Conservation (phyloP, 768 basidiomycete species). For the Boletus rubescentipes region DNA sequence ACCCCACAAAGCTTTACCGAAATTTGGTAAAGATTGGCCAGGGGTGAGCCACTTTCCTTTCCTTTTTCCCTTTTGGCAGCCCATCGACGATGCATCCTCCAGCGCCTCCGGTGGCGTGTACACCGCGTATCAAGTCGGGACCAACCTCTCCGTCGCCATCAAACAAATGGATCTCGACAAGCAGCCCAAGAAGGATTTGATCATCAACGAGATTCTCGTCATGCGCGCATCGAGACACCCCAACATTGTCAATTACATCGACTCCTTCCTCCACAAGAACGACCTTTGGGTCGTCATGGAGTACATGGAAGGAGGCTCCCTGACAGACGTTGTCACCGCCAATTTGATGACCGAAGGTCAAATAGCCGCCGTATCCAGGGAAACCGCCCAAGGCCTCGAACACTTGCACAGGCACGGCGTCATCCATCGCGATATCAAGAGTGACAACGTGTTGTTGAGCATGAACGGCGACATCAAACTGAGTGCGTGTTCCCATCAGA, state of each 20-base stretch:
- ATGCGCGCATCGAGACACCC: slow-evolving; percentile 96
- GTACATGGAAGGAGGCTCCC: slow-evolving; percentile 95
- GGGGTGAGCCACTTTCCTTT: slow-evolving; percentile 59
- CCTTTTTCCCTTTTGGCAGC: not conserved
- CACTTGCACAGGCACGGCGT: slow-evolving; percentile 96
- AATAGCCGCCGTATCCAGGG: slow-evolving; percentile 94
- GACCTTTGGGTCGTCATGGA: slow-evolving; percentile 99
- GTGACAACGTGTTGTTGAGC: slow-evolving; percentile 92
- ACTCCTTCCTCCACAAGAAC: slow-evolving; percentile 96
- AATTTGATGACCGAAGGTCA: slow-evolving; percentile 98
- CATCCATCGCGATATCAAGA: slow-evolving; percentile 99
- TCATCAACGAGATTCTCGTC: slow-evolving; percentile 99
- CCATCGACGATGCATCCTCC: slow-evolving; percentile 12
- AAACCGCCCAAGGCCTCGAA: slow-evolving; percentile 89
- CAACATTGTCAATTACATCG: slow-evolving; percentile 99
- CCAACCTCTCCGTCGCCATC: slow-evolving; percentile 93
- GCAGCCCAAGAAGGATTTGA: slow-evolving; percentile 98
- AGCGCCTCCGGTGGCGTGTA: slow-evolving; percentile 98
- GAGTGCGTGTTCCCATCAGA: slow-evolving; percentile 58
- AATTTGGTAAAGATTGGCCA: slow-evolving; percentile 97
- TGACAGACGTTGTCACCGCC: slow-evolving; percentile 90
- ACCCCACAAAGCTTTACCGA: slow-evolving; percentile 91
- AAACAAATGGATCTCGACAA: slow-evolving; percentile 99
- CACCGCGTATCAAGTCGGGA: slow-evolving; percentile 96
- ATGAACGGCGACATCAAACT: slow-evolving; percentile 97